These are phyloP conservation scores for Suillus tomentosus DNA, from an alignment of 768 basidiomycete genomes.

Conservation along the genomic window DNA sequence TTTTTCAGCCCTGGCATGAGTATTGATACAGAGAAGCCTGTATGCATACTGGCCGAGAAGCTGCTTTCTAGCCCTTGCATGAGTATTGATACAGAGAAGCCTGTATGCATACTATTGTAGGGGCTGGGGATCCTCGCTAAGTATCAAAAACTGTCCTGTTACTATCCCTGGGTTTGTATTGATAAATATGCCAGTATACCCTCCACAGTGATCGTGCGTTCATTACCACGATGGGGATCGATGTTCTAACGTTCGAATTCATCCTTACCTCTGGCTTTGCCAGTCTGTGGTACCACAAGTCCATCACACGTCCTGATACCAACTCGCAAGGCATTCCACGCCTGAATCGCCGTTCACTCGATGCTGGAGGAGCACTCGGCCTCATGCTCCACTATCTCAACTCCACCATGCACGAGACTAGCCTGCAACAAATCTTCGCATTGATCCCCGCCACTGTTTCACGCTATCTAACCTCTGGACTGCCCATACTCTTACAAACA, in stretches of 20 bases:
- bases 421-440: not conserved
- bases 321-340: not conserved
- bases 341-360: not conserved
- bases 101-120: too few species aligned
- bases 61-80: too few species aligned
- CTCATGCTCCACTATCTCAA: slow-evolving; percentile 19
- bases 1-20: too few species aligned
- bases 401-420: slow-evolving; percentile 21
- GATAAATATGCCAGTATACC: not conserved
- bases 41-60: too few species aligned
- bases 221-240: slow-evolving; percentile 47
- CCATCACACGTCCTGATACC: too few species aligned
- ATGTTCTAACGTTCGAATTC: slow-evolving; percentile 38
- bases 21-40: too few species aligned
- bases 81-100: too few species aligned
- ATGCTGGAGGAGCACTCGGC: slow-evolving; percentile 42
- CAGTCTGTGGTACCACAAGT: not conserved
- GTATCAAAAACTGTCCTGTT: not conserved
- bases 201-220: slow-evolving; percentile 40
- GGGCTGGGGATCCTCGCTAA: too few species aligned
- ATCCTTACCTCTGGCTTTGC: slow-evolving; percentile 39
- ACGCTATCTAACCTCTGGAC: not conserved
- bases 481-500: too few species aligned
- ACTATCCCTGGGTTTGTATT: not conserved
- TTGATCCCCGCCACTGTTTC: not conserved